Evolutionary conservation across 176 grass and related monocot species (phyloP).

Genomic region (Eremochloa ophiuroides): DNA sequence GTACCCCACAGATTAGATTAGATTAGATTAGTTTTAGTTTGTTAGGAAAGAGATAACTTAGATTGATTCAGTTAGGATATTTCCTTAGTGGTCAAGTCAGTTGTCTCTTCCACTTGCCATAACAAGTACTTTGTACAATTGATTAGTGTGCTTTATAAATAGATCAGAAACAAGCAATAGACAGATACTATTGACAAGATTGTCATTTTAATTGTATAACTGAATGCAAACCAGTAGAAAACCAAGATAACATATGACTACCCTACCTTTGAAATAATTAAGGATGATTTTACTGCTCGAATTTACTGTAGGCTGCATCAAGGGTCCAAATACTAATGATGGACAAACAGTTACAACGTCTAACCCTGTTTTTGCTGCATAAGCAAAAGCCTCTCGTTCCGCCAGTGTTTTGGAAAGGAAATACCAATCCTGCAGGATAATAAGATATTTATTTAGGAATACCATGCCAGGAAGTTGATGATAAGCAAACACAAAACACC

Average conservation of each 20-base stretch:
- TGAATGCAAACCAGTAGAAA: not conserved
- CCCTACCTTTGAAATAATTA: constrained; percentile 40
- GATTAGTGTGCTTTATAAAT: not conserved
- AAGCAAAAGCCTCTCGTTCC: constrained; percentile 44
- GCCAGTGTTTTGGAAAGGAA: constrained; percentile 48
- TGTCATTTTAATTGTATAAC: not conserved
- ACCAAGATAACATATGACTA: not conserved
- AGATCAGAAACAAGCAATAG: not conserved
- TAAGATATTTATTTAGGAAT: not conserved
- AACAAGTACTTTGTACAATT: not conserved
- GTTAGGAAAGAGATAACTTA: no score
- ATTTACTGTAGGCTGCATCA: constrained; percentile 43
- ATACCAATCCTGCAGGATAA: constrained; percentile 54
- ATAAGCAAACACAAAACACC: not conserved
- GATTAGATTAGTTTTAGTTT: no score
- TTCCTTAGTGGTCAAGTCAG: no score
- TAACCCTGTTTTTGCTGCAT: constrained; percentile 36
- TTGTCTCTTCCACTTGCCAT: no score
- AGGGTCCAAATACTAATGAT: constrained; percentile 30
- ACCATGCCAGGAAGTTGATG: not conserved
- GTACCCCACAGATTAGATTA: no score
- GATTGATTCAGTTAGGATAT: no score
- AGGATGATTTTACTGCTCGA: constrained; percentile 33
- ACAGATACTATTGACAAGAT: not conserved
- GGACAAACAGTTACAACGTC: constrained; percentile 47